Evolutionary conservation across 345 rosid species (phyloP), one percentile per base, ranked within the genome.

Genomic region (Eucalyptus virginea): DNA sequence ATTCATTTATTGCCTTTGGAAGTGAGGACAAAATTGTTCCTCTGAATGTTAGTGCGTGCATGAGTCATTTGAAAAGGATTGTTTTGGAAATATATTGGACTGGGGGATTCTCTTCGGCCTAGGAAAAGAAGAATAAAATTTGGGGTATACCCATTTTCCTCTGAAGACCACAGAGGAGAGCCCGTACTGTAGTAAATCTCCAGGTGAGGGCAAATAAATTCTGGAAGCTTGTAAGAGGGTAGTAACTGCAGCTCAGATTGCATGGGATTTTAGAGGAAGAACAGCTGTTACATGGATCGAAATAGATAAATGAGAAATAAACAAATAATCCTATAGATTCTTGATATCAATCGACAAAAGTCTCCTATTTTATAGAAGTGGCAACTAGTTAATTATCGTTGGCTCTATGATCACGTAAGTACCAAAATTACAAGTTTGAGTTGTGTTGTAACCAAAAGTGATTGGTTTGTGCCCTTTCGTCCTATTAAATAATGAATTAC

Each of bases 341-440:
- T 2, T 1, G 0, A 5, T 18, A 18, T 69, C 13, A 67, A 67
- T n/a, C 0, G 3, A 2, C 34, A 0, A 5, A 65, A 65, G 2
- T 30, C 9, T 30, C 72, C 32, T 12, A 8, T 13, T 1, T 28
- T 60, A 2, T 34, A 65, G 4, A 67, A 67, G 21, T 67, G 19
- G 37, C 37, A 15, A 1, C 11, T 65, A 7, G 77, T 65, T 65
- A 18, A 32, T n/a, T 16, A 32, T 32, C 23, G 3, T 17, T 65
- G 77, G 1, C 10, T 65, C 9, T 12, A 12, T 60, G 32, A 15
- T 60, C 1, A 60, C 4, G 1, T 60, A 28, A 60, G 69, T n/a
- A 28, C 2, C 69, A 12, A 5, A 28, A 60, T 60, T 60, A 60
- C 17, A 60, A 60, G 17, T 60, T 60, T 60, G 69, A 28, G 16